Base-by-base conservation (phyloP, 2,329 filamentous ascomycete species). In the Sphaerulina musiva region DNA sequence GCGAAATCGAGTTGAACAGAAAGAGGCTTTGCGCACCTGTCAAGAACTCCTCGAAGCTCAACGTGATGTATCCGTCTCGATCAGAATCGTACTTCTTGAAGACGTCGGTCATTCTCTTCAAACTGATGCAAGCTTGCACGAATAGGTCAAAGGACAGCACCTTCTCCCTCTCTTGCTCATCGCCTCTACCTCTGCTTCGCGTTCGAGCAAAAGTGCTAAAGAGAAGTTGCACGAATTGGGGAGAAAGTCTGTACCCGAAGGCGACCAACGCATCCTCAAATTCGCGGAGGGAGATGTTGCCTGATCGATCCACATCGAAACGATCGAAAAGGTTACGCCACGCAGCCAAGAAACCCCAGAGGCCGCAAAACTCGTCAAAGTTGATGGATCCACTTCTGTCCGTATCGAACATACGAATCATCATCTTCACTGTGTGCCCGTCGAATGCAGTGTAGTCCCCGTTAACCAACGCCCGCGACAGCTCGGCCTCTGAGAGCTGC, bases 21-120 rank as follows among this genome's bases (percentile, higher is more conserved):
- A 78, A 78, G 60, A 78, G 73, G 66, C 68, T 69, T 73, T 78
- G 76, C 75, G 75, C 74, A 78, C 76, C 76, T 76, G 76, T 77
- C 39, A 78, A 69, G 68, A 78, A 78, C 61, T 78, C 75, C 69
- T 78, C 76, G 64, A 80, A 80, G 64, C 76, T 78, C 64, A 80
- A 62, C 42, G 77, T 80, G 57, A 80, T 80, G 59, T 91, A 97
- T 1, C 93, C 93, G 73, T 97, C 93, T 41, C 93, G 82, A 72
- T 98, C 93, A 66, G 95, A 88, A 64, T 98, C 93, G 71, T 97
- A 98, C 73, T 91, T 92, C 79, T 98, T 98, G 72, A 98, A 98
- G 29, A 95, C 90, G 72, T 98, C 93, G 56, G 93, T 98, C 92
- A 98, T 97, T 64, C 93, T 82, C 80, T 97, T 96, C 66, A 98